A percentile compares a stretch with the other conserved stretches of the same genome.
Conservation (phyloP, 2,329 filamentous ascomycete species). For the Xylaria sp. region DNA sequence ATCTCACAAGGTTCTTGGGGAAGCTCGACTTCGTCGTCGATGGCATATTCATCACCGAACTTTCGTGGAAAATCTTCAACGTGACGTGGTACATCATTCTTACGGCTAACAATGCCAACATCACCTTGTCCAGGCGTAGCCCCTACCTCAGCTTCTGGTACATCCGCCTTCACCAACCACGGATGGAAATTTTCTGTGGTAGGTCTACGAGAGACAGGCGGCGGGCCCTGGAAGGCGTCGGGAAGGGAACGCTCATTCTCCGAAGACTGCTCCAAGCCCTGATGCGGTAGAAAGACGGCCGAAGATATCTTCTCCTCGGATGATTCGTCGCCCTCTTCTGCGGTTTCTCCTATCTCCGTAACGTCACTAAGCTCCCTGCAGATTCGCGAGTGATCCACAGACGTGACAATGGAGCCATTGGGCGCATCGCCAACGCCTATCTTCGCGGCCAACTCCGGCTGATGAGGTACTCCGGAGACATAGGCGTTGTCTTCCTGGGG, state of each 20-base stretch:
- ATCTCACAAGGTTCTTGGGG: conserved; percentile 37
- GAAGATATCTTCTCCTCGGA: conserved; percentile 87
- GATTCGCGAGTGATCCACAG: conserved; percentile 20
- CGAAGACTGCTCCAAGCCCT: conserved; percentile 51
- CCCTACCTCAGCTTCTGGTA: conserved; percentile 45
- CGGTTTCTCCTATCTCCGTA: conserved; percentile 42
- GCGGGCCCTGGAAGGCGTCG: conserved; percentile 32
- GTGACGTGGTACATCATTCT: conserved; percentile 26
- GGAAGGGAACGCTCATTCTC: conserved; percentile 34
- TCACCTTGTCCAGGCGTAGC: conserved; percentile 40
- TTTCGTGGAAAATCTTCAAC: conserved; percentile 39
- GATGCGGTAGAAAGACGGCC: conserved; percentile 79
- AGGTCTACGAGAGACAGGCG: conserved; percentile 35
- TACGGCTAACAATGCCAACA: conserved; percentile 31
- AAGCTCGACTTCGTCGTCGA: conserved; percentile 48
- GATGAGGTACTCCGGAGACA: conserved; percentile 10
- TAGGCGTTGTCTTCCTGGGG: conserved; percentile 22
- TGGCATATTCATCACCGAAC: conserved; percentile 43
- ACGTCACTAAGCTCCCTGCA: conserved; percentile 45
- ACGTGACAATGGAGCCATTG: conserved; percentile 11
- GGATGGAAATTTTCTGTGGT: conserved; percentile 46
- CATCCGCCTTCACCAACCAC: conserved; percentile 63
- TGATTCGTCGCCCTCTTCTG: conserved; percentile 61
- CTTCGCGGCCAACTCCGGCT: conserved; percentile 8
- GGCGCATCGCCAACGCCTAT: conserved; percentile 10